Evolutionary conservation across 805 yeast species (phyloP).

Genomic region (Spencermartinsiella europaea): DNA sequence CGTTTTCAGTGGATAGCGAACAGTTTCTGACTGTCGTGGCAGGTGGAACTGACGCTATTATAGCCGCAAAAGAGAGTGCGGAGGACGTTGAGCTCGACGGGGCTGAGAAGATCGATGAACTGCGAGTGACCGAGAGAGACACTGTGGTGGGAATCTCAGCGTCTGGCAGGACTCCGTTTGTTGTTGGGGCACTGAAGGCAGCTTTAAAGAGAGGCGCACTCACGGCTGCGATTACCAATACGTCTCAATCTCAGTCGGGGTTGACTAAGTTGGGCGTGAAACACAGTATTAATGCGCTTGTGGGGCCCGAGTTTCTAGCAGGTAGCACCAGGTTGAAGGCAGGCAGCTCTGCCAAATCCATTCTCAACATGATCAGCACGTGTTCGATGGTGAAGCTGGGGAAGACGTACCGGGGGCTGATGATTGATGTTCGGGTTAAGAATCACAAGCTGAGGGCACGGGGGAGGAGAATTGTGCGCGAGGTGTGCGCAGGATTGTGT

Average conservation of each 20-base stretch:
- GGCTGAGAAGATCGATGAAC: slow-evolving; percentile 8
- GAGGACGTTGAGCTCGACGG: slow-evolving; percentile 19
- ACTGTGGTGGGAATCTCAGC: slow-evolving; percentile 23
- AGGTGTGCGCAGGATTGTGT: slow-evolving; percentile 8
- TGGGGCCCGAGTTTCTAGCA: slow-evolving; percentile 20
- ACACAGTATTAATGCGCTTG: slow-evolving; percentile 12
- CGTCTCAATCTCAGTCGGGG: slow-evolving; percentile 9
- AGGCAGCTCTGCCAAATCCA: slow-evolving; percentile 19
- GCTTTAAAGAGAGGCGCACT: slow-evolving; percentile 15
- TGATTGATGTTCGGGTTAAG: slow-evolving; percentile 18
- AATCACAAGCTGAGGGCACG: slow-evolving; percentile 16
- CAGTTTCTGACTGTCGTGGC: slow-evolving; percentile 21
- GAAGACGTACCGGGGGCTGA: slow-evolving; percentile 16
- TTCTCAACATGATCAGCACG: slow-evolving; percentile 19
- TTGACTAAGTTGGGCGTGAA: slow-evolving; percentile 5
- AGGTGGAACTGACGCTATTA: slow-evolving; percentile 22
- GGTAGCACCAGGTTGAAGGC: slow-evolving; percentile 21
- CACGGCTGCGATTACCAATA: slow-evolving; percentile 16
- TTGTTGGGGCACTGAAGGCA: slow-evolving; percentile 19
- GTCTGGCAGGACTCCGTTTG: slow-evolving; percentile 26
- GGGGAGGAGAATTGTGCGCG: slow-evolving; percentile 14
- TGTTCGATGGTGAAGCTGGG: slow-evolving; percentile 18
- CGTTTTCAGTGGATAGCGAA: slow-evolving; percentile 19
- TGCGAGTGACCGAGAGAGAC: slow-evolving; percentile 14
- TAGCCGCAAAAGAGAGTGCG: slow-evolving; percentile 19